Conservation (phyloP, 768 basidiomycete genomes). For the Collybiopsis confluens region DNA sequence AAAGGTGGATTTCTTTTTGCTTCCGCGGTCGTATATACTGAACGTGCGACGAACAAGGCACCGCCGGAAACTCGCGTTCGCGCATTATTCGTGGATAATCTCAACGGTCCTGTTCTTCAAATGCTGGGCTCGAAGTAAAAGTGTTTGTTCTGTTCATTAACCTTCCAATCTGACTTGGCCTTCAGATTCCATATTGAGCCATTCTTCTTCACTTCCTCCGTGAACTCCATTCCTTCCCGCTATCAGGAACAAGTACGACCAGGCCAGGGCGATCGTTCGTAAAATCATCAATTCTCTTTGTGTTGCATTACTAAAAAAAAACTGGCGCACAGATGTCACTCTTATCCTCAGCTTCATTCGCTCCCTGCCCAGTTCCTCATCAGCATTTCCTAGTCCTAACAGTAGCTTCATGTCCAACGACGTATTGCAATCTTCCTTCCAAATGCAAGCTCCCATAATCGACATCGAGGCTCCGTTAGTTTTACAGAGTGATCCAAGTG, state of each 20-base stretch:
- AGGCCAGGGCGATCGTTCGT: constrained; percentile 33
- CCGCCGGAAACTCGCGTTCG: constrained; percentile 22
- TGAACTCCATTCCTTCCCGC: constrained; percentile 38
- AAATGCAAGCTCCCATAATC: constrained; percentile 20
- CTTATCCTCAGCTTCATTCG: constrained; percentile 35
- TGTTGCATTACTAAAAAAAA: not conserved
- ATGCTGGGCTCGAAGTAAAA: constrained; percentile 34
- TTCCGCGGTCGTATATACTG: too few species aligned
- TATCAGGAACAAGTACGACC: constrained; percentile 30
- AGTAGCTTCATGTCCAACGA: not conserved
- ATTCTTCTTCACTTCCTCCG: constrained; percentile 39
- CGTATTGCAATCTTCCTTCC: constrained; percentile 1
- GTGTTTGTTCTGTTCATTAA: not conserved
- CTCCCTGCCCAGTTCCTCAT: not conserved
- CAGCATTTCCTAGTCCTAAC: constrained; percentile 1
- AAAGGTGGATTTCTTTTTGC: constrained; percentile 19
- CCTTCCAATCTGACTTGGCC: not conserved
- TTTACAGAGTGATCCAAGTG: not conserved
- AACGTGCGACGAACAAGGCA: too few species aligned
- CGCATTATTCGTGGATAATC: constrained; percentile 32
- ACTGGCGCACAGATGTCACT: constrained; percentile 39
- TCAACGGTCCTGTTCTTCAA: constrained; percentile 25
- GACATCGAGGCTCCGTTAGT: constrained; percentile 29
- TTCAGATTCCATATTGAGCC: constrained; percentile 37
- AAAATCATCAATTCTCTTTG: not conserved